Evolutionary conservation across 2,329 filamentous ascomycete genomes (phyloP).

Genomic region (Calonectria fujianensis): DNA sequence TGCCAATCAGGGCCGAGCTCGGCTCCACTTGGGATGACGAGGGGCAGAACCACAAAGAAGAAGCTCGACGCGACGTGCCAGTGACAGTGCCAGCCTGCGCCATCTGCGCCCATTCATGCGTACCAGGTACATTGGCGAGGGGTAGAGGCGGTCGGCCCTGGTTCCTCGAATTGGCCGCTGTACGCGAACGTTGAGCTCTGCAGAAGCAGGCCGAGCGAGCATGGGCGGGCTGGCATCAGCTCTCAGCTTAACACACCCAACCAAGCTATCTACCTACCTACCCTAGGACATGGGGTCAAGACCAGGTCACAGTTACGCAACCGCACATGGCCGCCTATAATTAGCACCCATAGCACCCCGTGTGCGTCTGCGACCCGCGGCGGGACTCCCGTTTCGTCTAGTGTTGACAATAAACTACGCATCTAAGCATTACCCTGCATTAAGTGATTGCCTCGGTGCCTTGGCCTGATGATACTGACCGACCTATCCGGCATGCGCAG

Average conservation of each 20-base stretch:
- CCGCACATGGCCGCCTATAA: conserved; percentile 28
- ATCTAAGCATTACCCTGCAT: conserved; percentile 20
- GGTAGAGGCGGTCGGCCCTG: conserved; percentile 5
- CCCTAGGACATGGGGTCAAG: background rate
- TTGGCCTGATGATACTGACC: background rate
- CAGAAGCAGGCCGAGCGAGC: background rate
- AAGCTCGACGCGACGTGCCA: conserved; percentile 39
- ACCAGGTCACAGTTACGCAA: conserved; percentile 10
- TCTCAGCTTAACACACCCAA: background rate
- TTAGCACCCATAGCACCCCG: conserved; percentile 18
- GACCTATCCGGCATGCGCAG: background rate
- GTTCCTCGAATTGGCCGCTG: conserved; percentile 28
- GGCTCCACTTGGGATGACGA: conserved; percentile 54
- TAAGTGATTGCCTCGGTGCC: conserved; percentile 21
- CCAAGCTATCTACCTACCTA: background rate
- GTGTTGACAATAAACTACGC: conserved; percentile 30
- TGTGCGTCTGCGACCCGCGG: background rate
- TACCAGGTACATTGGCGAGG: conserved; percentile 16
- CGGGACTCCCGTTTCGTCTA: conserved; percentile 23
- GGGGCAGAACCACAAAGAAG: conserved; percentile 53
- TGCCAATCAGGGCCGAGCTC: conserved; percentile 49
- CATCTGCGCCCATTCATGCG: conserved; percentile 12
- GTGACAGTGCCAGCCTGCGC: conserved; percentile 18
- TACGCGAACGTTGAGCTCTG: conserved; percentile 24
- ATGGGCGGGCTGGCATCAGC: background rate